Percentiles rank a stretch among this genome's conserved stretches.
Evolutionary conservation across 352 stramenopile genomes (phyloP).

Genomic region (Pythium inflatum): DNA sequence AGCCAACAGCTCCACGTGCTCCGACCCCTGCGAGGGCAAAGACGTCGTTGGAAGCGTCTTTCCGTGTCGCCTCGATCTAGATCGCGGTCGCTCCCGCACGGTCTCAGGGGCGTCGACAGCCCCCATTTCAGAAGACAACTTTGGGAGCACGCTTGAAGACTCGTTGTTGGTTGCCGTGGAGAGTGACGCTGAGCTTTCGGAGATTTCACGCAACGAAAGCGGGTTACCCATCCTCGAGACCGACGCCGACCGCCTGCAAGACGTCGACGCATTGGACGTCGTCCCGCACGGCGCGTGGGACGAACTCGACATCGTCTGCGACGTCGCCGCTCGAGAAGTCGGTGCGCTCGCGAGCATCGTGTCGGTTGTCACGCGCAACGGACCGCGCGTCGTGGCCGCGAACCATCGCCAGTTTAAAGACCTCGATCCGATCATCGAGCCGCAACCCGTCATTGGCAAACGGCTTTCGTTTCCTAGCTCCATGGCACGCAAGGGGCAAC

Average conservation of each 20-base stretch:
- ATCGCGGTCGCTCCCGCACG: too few relatives aligned
- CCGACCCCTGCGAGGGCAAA: too few relatives aligned
- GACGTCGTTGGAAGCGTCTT: too few relatives aligned
- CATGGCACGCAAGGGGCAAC: conserved; percentile 12
- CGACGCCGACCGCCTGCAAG: conserved; percentile 48
- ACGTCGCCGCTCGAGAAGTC: conserved; percentile 55
- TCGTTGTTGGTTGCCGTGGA: too few relatives aligned
- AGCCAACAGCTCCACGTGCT: too few relatives aligned
- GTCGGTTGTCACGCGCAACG: conserved; percentile 52
- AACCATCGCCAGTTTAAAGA: conserved; percentile 39
- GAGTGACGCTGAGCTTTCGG: too few relatives aligned
- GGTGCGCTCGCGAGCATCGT: conserved; percentile 54
- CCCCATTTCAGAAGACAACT: too few relatives aligned
- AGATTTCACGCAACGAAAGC: too few relatives aligned
- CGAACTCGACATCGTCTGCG: conserved; percentile 71
- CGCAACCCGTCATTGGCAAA: conserved; percentile 52
- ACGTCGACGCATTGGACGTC: conserved; percentile 42
- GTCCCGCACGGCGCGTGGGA: conserved; percentile 45
- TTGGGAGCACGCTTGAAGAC: too few relatives aligned
- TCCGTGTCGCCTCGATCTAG: too few relatives aligned
- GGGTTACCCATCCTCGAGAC: conserved; percentile 42
- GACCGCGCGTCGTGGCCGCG: conserved; percentile 50
- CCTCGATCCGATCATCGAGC: conserved; percentile 57
- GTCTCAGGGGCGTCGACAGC: too few relatives aligned
- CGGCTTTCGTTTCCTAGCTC: conserved; percentile 63